Base-by-base conservation (phyloP, 345 rosid genomes). In the Pelargonium nanum region DNA sequence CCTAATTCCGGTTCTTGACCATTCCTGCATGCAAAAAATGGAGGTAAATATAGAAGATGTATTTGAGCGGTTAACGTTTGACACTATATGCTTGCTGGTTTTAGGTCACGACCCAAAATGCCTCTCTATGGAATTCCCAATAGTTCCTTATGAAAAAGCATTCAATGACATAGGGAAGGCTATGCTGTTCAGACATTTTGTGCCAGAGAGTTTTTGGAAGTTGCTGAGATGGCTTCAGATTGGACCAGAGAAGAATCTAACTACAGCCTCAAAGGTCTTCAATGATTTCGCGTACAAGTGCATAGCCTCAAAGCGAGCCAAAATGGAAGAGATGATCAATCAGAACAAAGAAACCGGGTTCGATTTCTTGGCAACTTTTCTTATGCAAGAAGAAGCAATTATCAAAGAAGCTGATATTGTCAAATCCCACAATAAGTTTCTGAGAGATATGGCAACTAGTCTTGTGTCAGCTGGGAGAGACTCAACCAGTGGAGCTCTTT, bases 401-500 rank as follows among this genome's bases (percentile, higher is more conserved):
- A 77, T 64, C 7, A 34, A 34, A 34, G 7, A 34, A 34, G 45
- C 13, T 1, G 45, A 34, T 15, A 34, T 1, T 9, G 12, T 15
- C 6, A n/a, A n/a, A n/a, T n/a, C n/a, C n/a, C n/a, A n/a, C n/a
- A 75, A 82, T 19, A 67, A 70, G 26, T 80, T 78, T 61, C 22
- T 85, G 2, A 77, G 75, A 58, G 88, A 82, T 70, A 80, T 70
- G 17, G 19, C 80, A 44, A 13, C 78, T 21, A 80, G 70, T 59
- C 75, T 85, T 72, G 40, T 82, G 67, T n/a, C 78, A 22, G 88
- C 88, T 0, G 85, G 91, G 22, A 30, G 85, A 23, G 87, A 78
- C 79, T 70, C 78, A 4, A 54, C 55, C 4, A 61, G 70, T 19
- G 66, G 74, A 0, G 70, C 70, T 0, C 63, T 84, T 26, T 57